A percentile compares a stretch with the other conserved stretches of the same genome.
These are phyloP conservation scores for Solanum pinnatisectum DNA, from an alignment of 257 asterid genomes.

Conservation along the genomic window DNA sequence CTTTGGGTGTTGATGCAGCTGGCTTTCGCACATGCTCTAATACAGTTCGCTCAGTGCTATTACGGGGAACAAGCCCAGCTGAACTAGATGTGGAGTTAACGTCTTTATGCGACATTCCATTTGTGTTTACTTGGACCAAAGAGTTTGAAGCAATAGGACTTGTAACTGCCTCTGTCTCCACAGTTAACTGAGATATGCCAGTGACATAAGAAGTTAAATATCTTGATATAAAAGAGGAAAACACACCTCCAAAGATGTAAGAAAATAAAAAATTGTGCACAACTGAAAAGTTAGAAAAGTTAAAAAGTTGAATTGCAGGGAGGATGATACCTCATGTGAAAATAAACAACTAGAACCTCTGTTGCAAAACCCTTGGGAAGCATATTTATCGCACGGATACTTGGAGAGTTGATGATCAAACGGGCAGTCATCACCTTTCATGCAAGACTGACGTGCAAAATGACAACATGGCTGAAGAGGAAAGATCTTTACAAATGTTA, in stretches of 20 bases:
- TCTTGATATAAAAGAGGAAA: neutral
- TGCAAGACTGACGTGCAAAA: slow-evolving; percentile 85
- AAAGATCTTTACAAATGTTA: neutral
- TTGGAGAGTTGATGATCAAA: slow-evolving; percentile 86
- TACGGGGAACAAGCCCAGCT: slow-evolving; percentile 16
- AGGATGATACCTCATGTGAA: slow-evolving; percentile 63
- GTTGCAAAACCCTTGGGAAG: slow-evolving; percentile 56
- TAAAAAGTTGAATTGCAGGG: neutral
- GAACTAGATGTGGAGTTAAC: slow-evolving; percentile 17
- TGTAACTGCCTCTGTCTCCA: slow-evolving; percentile 18
- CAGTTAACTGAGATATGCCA: slow-evolving; percentile 32
- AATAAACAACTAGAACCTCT: slow-evolving; percentile 83
- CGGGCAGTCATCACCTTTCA: slow-evolving; percentile 96
- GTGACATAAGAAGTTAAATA: neutral
- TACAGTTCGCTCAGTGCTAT: slow-evolving; percentile 17
- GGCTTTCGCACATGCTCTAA: slow-evolving; percentile 18
- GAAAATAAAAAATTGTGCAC: slow-evolving; percentile 1
- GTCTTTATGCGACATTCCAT: slow-evolving; percentile 12
- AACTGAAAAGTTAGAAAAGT: neutral
- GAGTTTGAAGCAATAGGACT: slow-evolving; percentile 19
- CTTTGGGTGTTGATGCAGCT: slow-evolving; percentile 44
- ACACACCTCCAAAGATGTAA: neutral
- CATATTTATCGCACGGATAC: slow-evolving; percentile 64
- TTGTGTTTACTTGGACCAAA: slow-evolving; percentile 19
- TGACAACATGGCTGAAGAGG: slow-evolving; percentile 73